Conservation (phyloP, 2,329 filamentous ascomycete species). For the Pseudogymnoascus sp. region DNA sequence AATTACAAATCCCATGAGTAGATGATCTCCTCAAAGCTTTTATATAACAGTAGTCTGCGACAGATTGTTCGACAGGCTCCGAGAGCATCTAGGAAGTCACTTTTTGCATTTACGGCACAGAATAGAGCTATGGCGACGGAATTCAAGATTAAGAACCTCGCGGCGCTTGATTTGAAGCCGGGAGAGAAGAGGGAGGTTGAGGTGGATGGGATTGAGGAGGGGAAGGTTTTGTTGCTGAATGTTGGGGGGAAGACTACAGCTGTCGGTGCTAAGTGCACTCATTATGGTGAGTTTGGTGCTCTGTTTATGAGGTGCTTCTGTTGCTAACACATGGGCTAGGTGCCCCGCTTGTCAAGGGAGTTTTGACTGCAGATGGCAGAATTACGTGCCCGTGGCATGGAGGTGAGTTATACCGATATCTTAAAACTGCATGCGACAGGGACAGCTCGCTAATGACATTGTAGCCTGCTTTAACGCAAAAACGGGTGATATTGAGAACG, state of each 20-base stretch:
- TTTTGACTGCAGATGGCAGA: slow-evolving; percentile 71
- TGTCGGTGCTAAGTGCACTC: slow-evolving; percentile 73
- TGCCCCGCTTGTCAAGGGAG: slow-evolving; percentile 77
- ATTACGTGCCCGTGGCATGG: slow-evolving; percentile 96
- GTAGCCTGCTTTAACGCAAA: slow-evolving; percentile 83
- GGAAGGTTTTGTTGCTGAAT: slow-evolving; percentile 81
- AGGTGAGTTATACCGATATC: slow-evolving; percentile 42
- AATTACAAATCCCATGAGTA: slow-evolving; percentile 1
- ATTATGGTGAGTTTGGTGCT: slow-evolving; percentile 53
- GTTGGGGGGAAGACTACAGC: slow-evolving; percentile 68
- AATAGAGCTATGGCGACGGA: background rate
- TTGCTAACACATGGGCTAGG: slow-evolving; percentile 28
- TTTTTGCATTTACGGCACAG: background rate
- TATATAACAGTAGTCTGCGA: slow-evolving; percentile 3
- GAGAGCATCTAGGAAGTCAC: background rate
- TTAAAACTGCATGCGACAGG: slow-evolving; percentile 7
- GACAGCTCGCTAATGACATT: slow-evolving; percentile 7
- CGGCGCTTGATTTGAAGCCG: slow-evolving; percentile 56
- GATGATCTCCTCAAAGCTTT: background rate
- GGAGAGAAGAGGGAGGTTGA: slow-evolving; percentile 83
- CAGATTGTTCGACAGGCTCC: slow-evolving; percentile 5
- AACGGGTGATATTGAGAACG: slow-evolving; percentile 91
- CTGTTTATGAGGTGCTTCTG: background rate
- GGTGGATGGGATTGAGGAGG: slow-evolving; percentile 78
- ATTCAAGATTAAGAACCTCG: slow-evolving; percentile 1